Percentiles rank a stretch among this genome's conserved stretches.
Conservation (phyloP, 371 early-diverging fungal species). For the Globomyces sp. region DNA sequence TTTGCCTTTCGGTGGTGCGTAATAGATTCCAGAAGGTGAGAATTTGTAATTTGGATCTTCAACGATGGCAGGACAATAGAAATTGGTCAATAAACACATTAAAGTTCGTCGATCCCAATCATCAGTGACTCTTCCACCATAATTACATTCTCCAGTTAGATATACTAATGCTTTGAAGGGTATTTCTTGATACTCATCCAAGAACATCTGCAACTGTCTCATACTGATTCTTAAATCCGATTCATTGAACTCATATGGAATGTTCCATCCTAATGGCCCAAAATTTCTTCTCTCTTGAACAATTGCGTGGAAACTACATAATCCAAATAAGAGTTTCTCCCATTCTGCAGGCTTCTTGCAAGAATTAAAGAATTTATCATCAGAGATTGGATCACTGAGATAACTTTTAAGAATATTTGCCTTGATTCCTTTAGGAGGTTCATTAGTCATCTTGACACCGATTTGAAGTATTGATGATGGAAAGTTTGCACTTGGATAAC, state of each 20-base stretch:
- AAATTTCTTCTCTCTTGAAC: slow-evolving; percentile 60
- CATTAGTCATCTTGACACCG: slow-evolving; percentile 64
- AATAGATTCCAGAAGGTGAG: slow-evolving; percentile 53
- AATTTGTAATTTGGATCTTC: slow-evolving; percentile 50
- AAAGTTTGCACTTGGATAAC: slow-evolving; percentile 57
- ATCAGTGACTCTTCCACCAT: slow-evolving; percentile 66
- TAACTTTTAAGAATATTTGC: slow-evolving; percentile 56
- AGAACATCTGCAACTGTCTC: slow-evolving; percentile 58
- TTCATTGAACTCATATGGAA: slow-evolving; percentile 66
- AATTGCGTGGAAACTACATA: slow-evolving; percentile 61
- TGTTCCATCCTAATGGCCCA: slow-evolving; percentile 65
- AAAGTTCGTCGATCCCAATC: slow-evolving; percentile 60
- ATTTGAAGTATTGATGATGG: slow-evolving; percentile 55
- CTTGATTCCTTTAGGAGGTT: slow-evolving; percentile 58
- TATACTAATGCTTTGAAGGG: slow-evolving; percentile 58
- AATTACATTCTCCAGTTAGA: slow-evolving; percentile 63
- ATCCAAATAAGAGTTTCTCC: slow-evolving; percentile 58
- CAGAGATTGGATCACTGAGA: slow-evolving; percentile 55
- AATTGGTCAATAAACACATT: slow-evolving; percentile 50
- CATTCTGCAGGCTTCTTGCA: slow-evolving; percentile 49
- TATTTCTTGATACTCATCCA: slow-evolving; percentile 54
- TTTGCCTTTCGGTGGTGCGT: slow-evolving; percentile 48
- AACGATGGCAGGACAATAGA: slow-evolving; percentile 45
- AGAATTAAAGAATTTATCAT: slow-evolving; percentile 50
- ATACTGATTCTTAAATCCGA: slow-evolving; percentile 56